phyloP scores from a whole-genome alignment of 257 asterid species.

The Penstemon davidsonii region DNA sequence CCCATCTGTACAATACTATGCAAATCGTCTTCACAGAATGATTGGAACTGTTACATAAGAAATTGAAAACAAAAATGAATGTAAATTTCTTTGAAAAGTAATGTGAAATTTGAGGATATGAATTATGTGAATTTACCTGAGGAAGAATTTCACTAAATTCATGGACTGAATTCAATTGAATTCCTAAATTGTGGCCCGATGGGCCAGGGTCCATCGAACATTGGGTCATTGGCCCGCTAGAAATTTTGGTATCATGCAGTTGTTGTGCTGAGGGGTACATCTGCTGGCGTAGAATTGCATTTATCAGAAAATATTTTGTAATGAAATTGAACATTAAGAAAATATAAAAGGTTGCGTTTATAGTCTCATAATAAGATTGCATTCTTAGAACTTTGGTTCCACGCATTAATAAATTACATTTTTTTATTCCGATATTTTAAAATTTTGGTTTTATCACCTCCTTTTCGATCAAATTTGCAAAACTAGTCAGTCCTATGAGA shows the following conservation, averaged over 20 bases:
- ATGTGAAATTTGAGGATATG: neutral
- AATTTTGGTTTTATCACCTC: no score
- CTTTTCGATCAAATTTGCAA: no score
- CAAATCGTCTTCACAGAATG: constrained; percentile 73
- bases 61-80: neutral
- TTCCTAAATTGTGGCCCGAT: constrained; percentile 44
- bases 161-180: constrained; percentile 50
- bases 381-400: no score
- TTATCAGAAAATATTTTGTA: neutral
- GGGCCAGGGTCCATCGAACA: constrained; percentile 31
- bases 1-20: constrained; percentile 95
- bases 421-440: no score
- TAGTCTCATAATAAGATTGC: no score
- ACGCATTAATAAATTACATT: no score
- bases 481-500: no score
- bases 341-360: neutral
- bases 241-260: constrained; percentile 36
- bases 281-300: constrained; percentile 47
- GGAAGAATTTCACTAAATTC: constrained; percentile 53
- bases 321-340: neutral
- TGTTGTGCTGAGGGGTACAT: constrained; percentile 55
- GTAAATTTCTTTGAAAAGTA: neutral
- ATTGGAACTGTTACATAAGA: constrained; percentile 50
- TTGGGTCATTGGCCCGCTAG: constrained; percentile 33
- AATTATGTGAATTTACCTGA: constrained; percentile 46